Conservation (phyloP, 805 yeast species). For the Jamesozyma piceae region DNA sequence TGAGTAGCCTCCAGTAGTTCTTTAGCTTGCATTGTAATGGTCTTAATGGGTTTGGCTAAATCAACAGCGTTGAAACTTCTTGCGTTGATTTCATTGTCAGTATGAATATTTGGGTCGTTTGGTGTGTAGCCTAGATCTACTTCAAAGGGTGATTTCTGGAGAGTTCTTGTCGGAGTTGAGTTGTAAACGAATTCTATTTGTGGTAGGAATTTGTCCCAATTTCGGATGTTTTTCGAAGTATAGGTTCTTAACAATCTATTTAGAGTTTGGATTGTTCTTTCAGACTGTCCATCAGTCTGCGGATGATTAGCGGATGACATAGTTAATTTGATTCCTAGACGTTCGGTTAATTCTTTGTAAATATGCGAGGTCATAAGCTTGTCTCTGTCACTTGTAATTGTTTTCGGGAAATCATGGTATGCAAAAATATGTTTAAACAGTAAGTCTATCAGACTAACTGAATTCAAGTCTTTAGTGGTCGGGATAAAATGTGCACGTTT, state of each 20-base stretch:
- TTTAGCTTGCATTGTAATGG: not conserved
- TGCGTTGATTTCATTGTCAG: not conserved
- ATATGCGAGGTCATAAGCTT: not conserved
- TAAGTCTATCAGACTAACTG: conserved; percentile 10
- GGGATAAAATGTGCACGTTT: conserved; percentile 13
- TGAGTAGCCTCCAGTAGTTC: conserved; percentile 2
- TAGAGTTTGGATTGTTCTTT: conserved; percentile 1
- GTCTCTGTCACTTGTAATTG: conserved; percentile 5
- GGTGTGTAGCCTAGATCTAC: conserved; percentile 9
- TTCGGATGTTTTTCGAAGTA: not conserved
- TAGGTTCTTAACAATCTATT: conserved; percentile 1
- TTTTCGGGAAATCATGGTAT: conserved; percentile 10
- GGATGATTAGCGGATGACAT: conserved; percentile 3
- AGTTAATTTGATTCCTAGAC: conserved; percentile 1
- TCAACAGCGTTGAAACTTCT: not conserved
- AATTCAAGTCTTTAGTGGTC: conserved; percentile 4
- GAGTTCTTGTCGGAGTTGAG: conserved; percentile 1
- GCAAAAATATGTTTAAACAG: conserved; percentile 8
- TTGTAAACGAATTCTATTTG: conserved; percentile 6
- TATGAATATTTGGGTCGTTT: conserved; percentile 3
- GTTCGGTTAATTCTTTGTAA: conserved; percentile 3
- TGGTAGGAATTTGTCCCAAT: conserved; percentile 5
- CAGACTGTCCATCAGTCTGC: conserved; percentile 5
- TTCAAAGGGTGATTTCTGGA: conserved; percentile 5
- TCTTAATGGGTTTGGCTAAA: not conserved